These are phyloP conservation scores for Scedosporium apiospermum DNA, from an alignment of 2,329 filamentous ascomycete species.

Conservation along the genomic window DNA sequence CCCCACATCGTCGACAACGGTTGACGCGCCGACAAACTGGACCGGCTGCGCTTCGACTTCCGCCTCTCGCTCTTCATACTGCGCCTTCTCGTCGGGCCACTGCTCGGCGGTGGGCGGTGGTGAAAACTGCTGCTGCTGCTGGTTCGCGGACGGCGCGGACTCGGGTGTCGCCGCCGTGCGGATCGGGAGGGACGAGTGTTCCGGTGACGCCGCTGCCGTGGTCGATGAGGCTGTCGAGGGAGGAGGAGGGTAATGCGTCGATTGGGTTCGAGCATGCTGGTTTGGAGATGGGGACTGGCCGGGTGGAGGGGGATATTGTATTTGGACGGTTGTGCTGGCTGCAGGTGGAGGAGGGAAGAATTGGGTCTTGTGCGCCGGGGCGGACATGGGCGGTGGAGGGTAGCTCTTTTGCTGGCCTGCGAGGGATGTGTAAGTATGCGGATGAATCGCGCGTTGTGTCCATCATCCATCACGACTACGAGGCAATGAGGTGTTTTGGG, in stretches of 20 bases:
- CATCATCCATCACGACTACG: not conserved
- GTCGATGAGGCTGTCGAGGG: slow-evolving; percentile 13
- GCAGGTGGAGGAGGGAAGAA: slow-evolving; percentile 32
- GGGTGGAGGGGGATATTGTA: slow-evolving; percentile 21
- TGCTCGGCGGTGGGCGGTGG: not conserved
- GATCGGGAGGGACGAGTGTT: not conserved
- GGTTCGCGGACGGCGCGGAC: not conserved
- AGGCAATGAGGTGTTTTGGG: not conserved
- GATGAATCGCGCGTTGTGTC: not conserved
- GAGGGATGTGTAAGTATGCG: not conserved
- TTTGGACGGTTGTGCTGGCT: slow-evolving; percentile 18
- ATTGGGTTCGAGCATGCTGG: slow-evolving; percentile 10
- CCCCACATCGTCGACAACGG: slow-evolving; percentile 75
- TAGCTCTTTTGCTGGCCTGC: slow-evolving; percentile 12
- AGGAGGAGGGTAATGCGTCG: slow-evolving; percentile 18
- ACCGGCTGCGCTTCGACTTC: slow-evolving; percentile 7
- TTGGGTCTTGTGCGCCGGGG: slow-evolving; percentile 33
- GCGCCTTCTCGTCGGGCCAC: slow-evolving; percentile 1
- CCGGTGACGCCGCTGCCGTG: slow-evolving; percentile 14
- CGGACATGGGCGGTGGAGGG: slow-evolving; percentile 25
- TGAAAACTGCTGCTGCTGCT: slow-evolving; percentile 1
- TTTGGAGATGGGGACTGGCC: slow-evolving; percentile 14
- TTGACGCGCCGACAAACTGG: slow-evolving; percentile 13
- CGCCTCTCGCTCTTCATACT: not conserved
- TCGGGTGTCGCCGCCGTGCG: not conserved